A percentile compares a stretch with the other conserved stretches of the same genome.
Conservation (phyloP, 1,284 basidiomycete genomes). For the Boletus sp. region DNA sequence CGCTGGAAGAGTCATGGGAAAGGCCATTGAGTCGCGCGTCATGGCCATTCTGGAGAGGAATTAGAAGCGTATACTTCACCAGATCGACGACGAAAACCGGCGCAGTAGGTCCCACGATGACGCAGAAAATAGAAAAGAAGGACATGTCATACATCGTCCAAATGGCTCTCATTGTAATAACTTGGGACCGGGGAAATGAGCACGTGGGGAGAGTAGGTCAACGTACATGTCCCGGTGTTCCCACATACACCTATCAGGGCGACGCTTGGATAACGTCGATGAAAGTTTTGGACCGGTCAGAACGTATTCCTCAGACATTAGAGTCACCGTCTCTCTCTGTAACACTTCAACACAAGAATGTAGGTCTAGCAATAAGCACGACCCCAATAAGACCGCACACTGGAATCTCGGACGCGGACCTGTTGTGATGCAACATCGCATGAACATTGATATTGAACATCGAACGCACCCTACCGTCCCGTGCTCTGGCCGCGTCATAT, state of each 20-base stretch:
- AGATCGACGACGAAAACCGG: slow-evolving; percentile 25
- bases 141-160: slow-evolving; percentile 62
- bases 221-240: slow-evolving; percentile 51
- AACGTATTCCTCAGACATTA: slow-evolving; percentile 34
- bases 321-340: slow-evolving; percentile 14
- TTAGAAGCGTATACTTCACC: neutral
- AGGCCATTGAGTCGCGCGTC: slow-evolving; percentile 37
- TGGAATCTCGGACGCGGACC: no score
- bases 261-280: slow-evolving; percentile 42
- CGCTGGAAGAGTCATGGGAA: slow-evolving; percentile 39
- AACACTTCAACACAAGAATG: slow-evolving; percentile 47
- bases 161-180: slow-evolving; percentile 58
- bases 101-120: slow-evolving; percentile 57
- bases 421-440: no score
- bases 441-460: no score
- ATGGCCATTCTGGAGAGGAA: slow-evolving; percentile 19
- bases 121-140: slow-evolving; percentile 67
- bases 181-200: slow-evolving; percentile 39
- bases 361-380: slow-evolving; percentile 61
- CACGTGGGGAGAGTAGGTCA: neutral
- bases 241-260: slow-evolving; percentile 64
- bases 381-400: slow-evolving; percentile 64
- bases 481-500: no score
- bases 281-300: neutral
- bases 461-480: no score